Percentiles rank a stretch among this genome's conserved stretches.
These are phyloP conservation scores for Chernovozyma sophiae-reginae DNA, from an alignment of 1,139 yeast species.

Conservation along the genomic window DNA sequence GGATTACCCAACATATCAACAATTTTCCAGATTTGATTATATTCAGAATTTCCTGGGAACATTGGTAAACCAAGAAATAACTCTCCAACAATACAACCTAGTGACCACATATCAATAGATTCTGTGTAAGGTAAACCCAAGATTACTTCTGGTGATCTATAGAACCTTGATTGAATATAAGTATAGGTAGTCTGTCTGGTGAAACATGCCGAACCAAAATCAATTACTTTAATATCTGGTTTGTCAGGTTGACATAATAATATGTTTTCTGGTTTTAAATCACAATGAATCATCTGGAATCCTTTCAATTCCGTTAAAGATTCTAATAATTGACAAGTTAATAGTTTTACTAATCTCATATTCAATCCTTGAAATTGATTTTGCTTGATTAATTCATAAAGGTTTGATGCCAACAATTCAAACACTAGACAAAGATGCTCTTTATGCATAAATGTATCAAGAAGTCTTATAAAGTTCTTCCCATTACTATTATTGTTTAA, in stretches of 20 bases:
- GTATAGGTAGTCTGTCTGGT: constrained; percentile 87
- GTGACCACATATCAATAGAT: constrained; percentile 97
- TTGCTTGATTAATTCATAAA: constrained; percentile 87
- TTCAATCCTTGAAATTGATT: constrained; percentile 91
- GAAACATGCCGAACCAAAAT: constrained; percentile 95
- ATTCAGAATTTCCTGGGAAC: constrained; percentile 94
- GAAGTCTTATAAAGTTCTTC: constrained; percentile 70
- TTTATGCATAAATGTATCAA: constrained; percentile 89
- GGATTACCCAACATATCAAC: constrained; percentile 83
- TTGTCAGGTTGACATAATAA: constrained; percentile 75
- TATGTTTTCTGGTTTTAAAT: constrained; percentile 93
- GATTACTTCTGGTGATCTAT: constrained; percentile 93
- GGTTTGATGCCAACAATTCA: constrained; percentile 81
- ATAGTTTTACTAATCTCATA: constrained; percentile 71
- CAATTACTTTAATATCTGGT: constrained; percentile 89
- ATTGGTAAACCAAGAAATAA: constrained; percentile 88
- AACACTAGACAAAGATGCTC: constrained; percentile 91
- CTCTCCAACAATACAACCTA: constrained; percentile 96
- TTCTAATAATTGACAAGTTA: constrained; percentile 77
- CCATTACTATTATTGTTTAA: constrained; percentile 71
- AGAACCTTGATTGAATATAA: constrained; percentile 92
- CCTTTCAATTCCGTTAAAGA: constrained; percentile 77
- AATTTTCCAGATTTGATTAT: constrained; percentile 81
- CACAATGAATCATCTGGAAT: constrained; percentile 89
- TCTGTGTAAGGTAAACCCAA: constrained; percentile 88